Evolutionary conservation across 768 basidiomycete genomes (phyloP), one percentile per base, ranked within the genome.

Genomic region (Erythrobasidium yunnanense): DNA sequence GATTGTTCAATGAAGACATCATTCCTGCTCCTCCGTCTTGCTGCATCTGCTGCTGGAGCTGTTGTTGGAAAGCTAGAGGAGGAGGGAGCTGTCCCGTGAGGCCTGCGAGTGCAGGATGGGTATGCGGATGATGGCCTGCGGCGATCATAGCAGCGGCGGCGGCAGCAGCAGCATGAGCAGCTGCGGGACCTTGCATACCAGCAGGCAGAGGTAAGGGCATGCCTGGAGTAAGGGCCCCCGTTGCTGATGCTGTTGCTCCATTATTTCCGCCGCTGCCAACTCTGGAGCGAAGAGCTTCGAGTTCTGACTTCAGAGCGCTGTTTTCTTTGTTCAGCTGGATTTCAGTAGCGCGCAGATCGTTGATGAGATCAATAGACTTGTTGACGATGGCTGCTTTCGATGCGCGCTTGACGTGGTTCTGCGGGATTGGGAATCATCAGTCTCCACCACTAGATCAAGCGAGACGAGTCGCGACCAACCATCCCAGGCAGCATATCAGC

Each of bases 361-460:
- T 73, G 22, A 78, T 66, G 60, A 77, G 52, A 15, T 68, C 68
- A 46, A 69, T 95, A 49, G 87, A 88, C 33, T 87, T 90, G 77
- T 95, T 95, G 77, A 99, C 92, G 76, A 97, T 96, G 68, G 88
- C 87, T 2, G 88, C 88, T 78, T 99, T 99, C 75, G 88, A 90
- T 0, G 95, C 95, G 30, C 93, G 85, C 69, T 91, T 86, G 76
- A 90, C 87, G 73, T 88, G 83, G 11, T 87, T 85, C 84, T 66
- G 93, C 93, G 53, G 96, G 87, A 72, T 90, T 88, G 88, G 90
- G 53, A 23, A 25, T 42, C 38, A n/a, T n/a, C n/a, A n/a, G n/a
- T n/a, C n/a, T n/a, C n/a, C n/a, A n/a, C n/a, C n/a, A n/a, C n/a
- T n/a, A n/a, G n/a, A n/a, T n/a, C n/a, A n/a, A n/a, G n/a, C n/a